Evolutionary conservation across 2,329 filamentous ascomycete species (phyloP).

Genomic region (Nemania bipapillata): DNA sequence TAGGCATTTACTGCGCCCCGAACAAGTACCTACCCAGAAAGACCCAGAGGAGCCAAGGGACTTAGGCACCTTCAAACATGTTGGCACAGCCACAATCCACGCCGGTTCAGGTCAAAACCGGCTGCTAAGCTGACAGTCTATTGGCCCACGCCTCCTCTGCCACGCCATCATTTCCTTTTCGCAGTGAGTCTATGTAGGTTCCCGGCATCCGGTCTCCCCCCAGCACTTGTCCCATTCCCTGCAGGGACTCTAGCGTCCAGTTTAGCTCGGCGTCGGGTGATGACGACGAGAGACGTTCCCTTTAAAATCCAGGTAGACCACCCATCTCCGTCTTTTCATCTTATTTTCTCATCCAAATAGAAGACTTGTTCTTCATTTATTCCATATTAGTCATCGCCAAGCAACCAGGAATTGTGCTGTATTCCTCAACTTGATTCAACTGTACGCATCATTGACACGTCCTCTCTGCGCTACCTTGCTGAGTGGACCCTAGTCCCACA

Average conservation of each 20-base stretch:
- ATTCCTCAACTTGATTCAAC: not conserved
- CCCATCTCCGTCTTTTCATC: slow-evolving; percentile 13
- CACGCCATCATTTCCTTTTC: slow-evolving; percentile 20
- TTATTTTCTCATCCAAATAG: not conserved
- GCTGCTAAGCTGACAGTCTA: slow-evolving; percentile 1
- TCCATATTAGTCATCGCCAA: not conserved
- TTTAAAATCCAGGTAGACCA: slow-evolving; percentile 21
- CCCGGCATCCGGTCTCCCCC: slow-evolving; percentile 25
- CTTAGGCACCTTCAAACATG: not conserved
- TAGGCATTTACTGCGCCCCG: slow-evolving; percentile 1
- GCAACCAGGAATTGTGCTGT: not conserved
- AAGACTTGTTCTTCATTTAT: not conserved
- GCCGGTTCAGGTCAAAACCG: slow-evolving; percentile 11
- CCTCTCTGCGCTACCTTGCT: slow-evolving; percentile 3
- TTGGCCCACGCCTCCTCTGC: slow-evolving; percentile 15
- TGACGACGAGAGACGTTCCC: slow-evolving; percentile 25
- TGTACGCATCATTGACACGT: not conserved
- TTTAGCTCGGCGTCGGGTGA: slow-evolving; percentile 9
- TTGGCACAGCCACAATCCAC: slow-evolving; percentile 31
- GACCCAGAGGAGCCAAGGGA: slow-evolving; percentile 14
- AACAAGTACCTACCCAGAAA: slow-evolving; percentile 3
- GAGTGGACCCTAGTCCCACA: slow-evolving; percentile 31
- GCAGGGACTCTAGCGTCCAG: not conserved
- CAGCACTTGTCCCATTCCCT: slow-evolving; percentile 6
- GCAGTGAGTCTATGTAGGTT: not conserved